These are phyloP conservation scores for Acanthamoeba healyi DNA, from an alignment of 208 protist species.

Conservation along the genomic window DNA sequence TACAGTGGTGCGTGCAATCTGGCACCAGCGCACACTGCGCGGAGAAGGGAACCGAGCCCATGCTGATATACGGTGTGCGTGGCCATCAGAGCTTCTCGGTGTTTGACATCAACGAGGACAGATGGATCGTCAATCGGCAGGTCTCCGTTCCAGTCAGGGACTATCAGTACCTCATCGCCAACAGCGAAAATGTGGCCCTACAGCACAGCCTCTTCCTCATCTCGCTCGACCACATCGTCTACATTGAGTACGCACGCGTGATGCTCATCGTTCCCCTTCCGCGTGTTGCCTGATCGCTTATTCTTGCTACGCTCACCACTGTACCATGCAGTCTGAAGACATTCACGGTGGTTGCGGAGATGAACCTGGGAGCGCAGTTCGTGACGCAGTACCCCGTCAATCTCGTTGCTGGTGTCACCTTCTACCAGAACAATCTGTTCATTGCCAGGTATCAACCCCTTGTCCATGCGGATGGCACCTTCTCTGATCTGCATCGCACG, in stretches of 20 bases:
- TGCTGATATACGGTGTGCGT: too few relatives aligned
- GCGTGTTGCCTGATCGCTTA: background rate
- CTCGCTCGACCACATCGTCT: background rate
- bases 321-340: background rate
- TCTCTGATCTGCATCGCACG: too few relatives aligned
- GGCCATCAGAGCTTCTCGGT: background rate
- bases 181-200: background rate
- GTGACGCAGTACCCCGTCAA: background rate
- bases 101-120: background rate
- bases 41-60: too few relatives aligned
- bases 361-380: background rate
- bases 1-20: background rate
- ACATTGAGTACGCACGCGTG: background rate
- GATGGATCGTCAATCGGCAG: background rate
- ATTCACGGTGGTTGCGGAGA: background rate
- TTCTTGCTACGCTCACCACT: background rate
- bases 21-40: too few relatives aligned
- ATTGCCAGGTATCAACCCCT: background rate
- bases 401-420: background rate
- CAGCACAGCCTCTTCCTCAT: background rate
- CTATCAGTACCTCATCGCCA: background rate
- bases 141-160: background rate
- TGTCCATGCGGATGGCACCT: too few relatives aligned
- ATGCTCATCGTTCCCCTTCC: too few relatives aligned
- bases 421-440: background rate